phyloP scores from a whole-genome alignment of 352 stramenopile genomes.

The Phytophthora ramorum region DNA sequence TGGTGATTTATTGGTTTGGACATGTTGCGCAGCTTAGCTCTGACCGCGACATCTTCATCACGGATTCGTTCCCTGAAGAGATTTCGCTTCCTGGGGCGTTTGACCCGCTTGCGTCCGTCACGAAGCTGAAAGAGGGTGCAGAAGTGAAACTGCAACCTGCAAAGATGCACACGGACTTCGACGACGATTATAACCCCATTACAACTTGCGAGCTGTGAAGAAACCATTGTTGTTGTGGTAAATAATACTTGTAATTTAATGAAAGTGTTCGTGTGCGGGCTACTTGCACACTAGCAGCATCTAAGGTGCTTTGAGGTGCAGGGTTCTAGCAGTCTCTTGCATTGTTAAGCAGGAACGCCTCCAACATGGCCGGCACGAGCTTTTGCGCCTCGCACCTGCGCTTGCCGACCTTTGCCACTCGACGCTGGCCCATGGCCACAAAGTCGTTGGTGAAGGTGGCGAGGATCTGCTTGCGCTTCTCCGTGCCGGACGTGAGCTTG shows the following conservation, averaged over 20 bases:
- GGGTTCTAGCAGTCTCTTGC: constrained; percentile 25
- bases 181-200: constrained; percentile 50
- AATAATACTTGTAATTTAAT: constrained; percentile 39
- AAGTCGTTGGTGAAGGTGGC: constrained; percentile 48
- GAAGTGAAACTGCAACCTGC: constrained; percentile 26
- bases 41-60: constrained; percentile 68
- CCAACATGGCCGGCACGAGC: constrained; percentile 45
- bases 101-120: constrained; percentile 39
- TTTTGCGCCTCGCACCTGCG: constrained; percentile 48
- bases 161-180: constrained; percentile 41
- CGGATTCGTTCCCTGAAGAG: constrained; percentile 56
- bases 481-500: constrained; percentile 36
- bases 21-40: constrained; percentile 64
- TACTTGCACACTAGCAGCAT: constrained; percentile 27
- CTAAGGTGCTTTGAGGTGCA: constrained; percentile 1
- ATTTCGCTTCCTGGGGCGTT: constrained; percentile 67
- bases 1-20: constrained; percentile 92
- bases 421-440: constrained; percentile 42
- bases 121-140: constrained; percentile 24
- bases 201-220: constrained; percentile 40
- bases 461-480: constrained; percentile 43
- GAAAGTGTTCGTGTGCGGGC: constrained; percentile 22
- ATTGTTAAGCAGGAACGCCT: constrained; percentile 48
- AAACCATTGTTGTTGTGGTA: neutral
- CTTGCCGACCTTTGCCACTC: constrained; percentile 19